Evolutionary conservation across 1,284 basidiomycete species (phyloP), one percentile per base, ranked within the genome.

Genomic region (Cryptococcus sp.): DNA sequence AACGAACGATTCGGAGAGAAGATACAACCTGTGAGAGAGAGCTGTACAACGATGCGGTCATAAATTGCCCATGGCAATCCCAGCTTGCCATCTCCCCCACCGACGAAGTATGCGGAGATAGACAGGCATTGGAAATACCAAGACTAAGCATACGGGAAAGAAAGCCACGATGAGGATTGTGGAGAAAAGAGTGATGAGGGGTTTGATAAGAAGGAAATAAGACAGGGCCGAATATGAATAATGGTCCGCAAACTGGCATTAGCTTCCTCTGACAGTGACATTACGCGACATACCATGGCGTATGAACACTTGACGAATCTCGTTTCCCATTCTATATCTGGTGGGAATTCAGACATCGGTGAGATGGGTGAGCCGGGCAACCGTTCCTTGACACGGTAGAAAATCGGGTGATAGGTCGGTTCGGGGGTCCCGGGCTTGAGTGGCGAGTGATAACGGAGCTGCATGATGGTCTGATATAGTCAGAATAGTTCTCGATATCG

Each of bases 121-220:
- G 13, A 69, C 55, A 18, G 74, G 74, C 11, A 72, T 46, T 0
- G 63, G 58, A 23, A 73, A 55, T 22, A 70, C 48, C 7, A 66
- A 52, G 2, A 52, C 67, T 7, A 66, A 18, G 2, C 53, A 58
- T 13, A 74, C 34, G 4, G 70, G 66, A 34, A 73, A 53, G 3
- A 73, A 55, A 7, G 59, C 65, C 16, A 70, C 37, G 24, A 73
- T 57, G 25, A 63, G 55, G 45, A 76, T 64, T 1, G 67, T 68
- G 4, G 66, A 66, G 45, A 72, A 62, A 4, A 76, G 64, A 4
- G 67, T 67, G 47, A 71, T 60, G 36, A 73, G 46, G 1, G 73
- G 70, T 59, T 76, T 76, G 54, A 72, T 66, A 48, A 76, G 64
- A 1, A 76, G 56, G 45, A 76, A 69, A 50, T 76, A 74, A 13